Base-by-base conservation (phyloP, 2,329 filamentous ascomycete genomes). In the Coleophoma eucalyptorum region DNA sequence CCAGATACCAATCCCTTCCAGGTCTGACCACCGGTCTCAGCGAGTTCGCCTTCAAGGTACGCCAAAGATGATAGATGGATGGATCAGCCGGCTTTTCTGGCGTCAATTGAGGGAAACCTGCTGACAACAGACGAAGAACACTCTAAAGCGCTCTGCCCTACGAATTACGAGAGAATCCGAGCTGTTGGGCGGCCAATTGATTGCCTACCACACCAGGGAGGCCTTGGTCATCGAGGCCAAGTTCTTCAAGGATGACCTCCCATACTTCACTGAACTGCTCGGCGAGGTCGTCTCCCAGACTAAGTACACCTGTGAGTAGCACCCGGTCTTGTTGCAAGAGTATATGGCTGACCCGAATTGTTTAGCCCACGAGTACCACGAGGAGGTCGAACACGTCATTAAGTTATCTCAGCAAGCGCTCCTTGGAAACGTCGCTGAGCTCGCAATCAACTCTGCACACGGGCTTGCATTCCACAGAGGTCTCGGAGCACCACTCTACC, bases 241-340 rank as follows among this genome's bases (percentile, higher is more conserved):
- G 77, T 99, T 99, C 81, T 84, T 99, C 61, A 86, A 90, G 69
- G 86, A 94, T 69, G 92, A 99, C 70, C 84, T 99, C 61, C 94
- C 94, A 62, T 99, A 97, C 83, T 99, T 96, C 72, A 84, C 91
- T 66, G 94, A 99, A 79, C 81, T 99, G 59, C 82, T 99, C 62
- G 90, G 87, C 67, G 95, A 99, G 79, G 89, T 97, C 64, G 80
- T 94, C 65, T 85, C 87, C 55, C 78, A 89, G 73, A 96, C 93
- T 62, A 94, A 90, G 75, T 99, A 90, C 72, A 84, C 85, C 58
- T 78, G 84, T 88, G 74, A 73, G 83, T 70, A n/a, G 38, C 4
- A 26, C 10, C 4, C 10, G 10, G 26, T 5, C 26, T 26, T 26
- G 26, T 26, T 26, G 26, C 10, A 26, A 26, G 26, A 26, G 26